Evolutionary conservation across 2,329 filamentous ascomycete species (phyloP).

Genomic region (Neonectria neomacrospora): DNA sequence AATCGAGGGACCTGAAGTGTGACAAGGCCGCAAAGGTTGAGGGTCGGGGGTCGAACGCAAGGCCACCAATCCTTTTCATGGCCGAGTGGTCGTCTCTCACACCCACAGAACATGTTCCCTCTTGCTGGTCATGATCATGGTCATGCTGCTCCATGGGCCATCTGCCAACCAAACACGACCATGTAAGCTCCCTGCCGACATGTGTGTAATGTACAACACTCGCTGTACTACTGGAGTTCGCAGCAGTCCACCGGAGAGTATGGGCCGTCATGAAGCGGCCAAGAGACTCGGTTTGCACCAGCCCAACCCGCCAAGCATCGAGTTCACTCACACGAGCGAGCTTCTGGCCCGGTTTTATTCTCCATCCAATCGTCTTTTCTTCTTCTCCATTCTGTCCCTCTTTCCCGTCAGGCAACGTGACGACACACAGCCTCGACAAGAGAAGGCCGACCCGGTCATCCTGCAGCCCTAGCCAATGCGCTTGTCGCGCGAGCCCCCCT

Average conservation of each 20-base stretch:
- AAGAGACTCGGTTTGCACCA: not conserved
- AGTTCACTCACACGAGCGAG: slow-evolving; percentile 34
- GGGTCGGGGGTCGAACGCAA: slow-evolving; percentile 13
- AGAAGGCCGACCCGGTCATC: slow-evolving; percentile 36
- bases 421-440: slow-evolving; percentile 42
- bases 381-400: not conserved
- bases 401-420: slow-evolving; percentile 35
- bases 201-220: not conserved
- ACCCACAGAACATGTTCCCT: not conserved
- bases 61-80: slow-evolving; percentile 13
- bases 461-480: slow-evolving; percentile 46
- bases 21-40: not conserved
- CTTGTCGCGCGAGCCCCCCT: slow-evolving; percentile 46
- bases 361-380: not conserved
- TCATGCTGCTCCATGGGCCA: not conserved
- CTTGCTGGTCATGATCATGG: not conserved
- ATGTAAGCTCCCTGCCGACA: not conserved
- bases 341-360: not conserved
- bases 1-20: not conserved
- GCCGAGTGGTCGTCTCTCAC: slow-evolving; percentile 12
- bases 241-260: not conserved
- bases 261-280: not conserved
- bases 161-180: not conserved
- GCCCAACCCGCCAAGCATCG: slow-evolving; percentile 34
- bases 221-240: not conserved